These are phyloP conservation scores for Ophiostoma populinum DNA, from an alignment of 2,329 filamentous ascomycete species.

Conservation along the genomic window DNA sequence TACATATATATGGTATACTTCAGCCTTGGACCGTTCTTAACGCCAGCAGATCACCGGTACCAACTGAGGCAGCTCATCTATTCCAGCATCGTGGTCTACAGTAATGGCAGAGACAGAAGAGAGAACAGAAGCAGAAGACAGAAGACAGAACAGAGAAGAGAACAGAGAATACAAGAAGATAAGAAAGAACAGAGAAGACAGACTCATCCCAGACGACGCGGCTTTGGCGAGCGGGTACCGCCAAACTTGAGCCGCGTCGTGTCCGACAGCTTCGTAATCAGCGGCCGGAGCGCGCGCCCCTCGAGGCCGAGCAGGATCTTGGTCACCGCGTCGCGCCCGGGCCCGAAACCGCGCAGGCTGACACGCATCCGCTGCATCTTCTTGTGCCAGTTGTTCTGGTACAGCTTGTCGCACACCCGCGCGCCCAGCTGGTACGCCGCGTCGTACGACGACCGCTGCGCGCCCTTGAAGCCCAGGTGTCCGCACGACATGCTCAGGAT, in stretches of 20 bases:
- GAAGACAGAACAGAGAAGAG: not conserved
- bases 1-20: no score
- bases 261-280: conserved; percentile 70
- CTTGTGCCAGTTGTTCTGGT: conserved; percentile 61
- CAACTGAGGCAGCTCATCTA: not conserved
- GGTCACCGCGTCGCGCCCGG: conserved; percentile 70
- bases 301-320: conserved; percentile 82
- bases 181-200: not conserved
- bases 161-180: not conserved
- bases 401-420: conserved; percentile 68
- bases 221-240: conserved; percentile 71
- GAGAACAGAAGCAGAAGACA: not conserved
- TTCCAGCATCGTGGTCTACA: conserved; percentile 1
- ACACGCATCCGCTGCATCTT: conserved; percentile 67
- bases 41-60: no score
- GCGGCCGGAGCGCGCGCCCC: conserved; percentile 54
- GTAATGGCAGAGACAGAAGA: not conserved
- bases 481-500: conserved; percentile 69
- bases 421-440: conserved; percentile 79
- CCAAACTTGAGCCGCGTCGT: conserved; percentile 87
- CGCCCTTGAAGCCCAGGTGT: conserved; percentile 82
- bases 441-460: conserved; percentile 67
- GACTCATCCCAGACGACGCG: conserved; percentile 55
- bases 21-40: no score
- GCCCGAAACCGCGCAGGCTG: conserved; percentile 68